Evolutionary conservation across 306 rosid species (phyloP).

Genomic region (Glycyrrhiza uralensis): DNA sequence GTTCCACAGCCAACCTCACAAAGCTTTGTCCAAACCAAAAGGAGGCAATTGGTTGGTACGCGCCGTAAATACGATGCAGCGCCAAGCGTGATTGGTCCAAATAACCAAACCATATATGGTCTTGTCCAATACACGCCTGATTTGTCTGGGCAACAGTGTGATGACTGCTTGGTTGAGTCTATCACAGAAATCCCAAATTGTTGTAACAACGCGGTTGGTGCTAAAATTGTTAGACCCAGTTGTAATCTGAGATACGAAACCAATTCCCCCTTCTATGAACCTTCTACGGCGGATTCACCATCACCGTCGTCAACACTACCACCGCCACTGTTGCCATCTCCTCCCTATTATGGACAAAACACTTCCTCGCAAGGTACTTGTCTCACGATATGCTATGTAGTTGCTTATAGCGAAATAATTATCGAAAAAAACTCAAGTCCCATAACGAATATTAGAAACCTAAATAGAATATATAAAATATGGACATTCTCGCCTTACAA

Average conservation of each 20-base stretch:
- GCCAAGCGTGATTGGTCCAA: background rate
- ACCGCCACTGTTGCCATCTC: background rate
- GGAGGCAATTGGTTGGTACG: too few relatives aligned
- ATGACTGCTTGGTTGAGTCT: background rate
- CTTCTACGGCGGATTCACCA: background rate
- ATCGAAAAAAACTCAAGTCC: too few relatives aligned
- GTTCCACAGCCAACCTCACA: too few relatives aligned
- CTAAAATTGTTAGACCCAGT: slow-evolving; percentile 14
- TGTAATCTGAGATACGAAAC: slow-evolving; percentile 26
- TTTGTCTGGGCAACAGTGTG: background rate
- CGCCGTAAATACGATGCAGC: slow-evolving; percentile 12
- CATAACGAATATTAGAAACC: too few relatives aligned
- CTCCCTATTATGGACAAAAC: too few relatives aligned
- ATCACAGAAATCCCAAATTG: background rate
- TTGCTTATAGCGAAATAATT: too few relatives aligned
- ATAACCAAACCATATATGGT: slow-evolving; percentile 1
- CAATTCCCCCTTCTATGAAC: background rate
- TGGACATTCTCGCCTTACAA: too few relatives aligned
- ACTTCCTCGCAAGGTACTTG: too few relatives aligned
- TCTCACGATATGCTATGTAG: background rate
- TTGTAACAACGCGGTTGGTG: background rate
- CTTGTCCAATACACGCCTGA: slow-evolving; percentile 26
- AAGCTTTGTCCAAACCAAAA: too few relatives aligned
- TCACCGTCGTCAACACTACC: background rate
- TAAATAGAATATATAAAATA: too few relatives aligned